phyloP scores from a whole-genome alignment of 106 monocot genomes.

The Acanthochlamys bracteata region DNA sequence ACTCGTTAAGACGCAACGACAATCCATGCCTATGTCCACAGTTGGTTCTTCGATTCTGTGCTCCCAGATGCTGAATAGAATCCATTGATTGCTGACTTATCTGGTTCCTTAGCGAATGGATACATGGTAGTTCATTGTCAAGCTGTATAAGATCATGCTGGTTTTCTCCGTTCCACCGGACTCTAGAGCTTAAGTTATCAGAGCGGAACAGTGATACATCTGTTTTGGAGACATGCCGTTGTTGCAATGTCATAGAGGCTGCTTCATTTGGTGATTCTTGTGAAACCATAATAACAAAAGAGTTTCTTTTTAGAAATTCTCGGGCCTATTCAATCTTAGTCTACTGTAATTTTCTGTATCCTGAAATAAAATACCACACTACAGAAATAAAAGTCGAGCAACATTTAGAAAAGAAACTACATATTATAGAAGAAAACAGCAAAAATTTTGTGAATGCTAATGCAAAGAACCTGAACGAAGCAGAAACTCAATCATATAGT shows the following conservation, averaged over 20 bases:
- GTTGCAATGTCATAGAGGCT: constrained; percentile 2
- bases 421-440: too few relatives aligned
- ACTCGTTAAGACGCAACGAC: not conserved
- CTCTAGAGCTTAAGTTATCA: constrained; percentile 8
- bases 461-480: too few relatives aligned
- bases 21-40: constrained; percentile 27
- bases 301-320: too few relatives aligned
- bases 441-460: too few relatives aligned
- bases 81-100: not conserved
- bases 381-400: too few relatives aligned
- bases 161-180: constrained; percentile 20
- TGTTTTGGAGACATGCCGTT: constrained; percentile 12
- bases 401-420: too few relatives aligned
- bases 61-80: not conserved
- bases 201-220: constrained; percentile 10
- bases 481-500: too few relatives aligned
- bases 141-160: constrained; percentile 14
- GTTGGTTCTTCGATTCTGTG: constrained; percentile 5
- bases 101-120: constrained; percentile 8
- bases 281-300: constrained; percentile 27
- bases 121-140: constrained; percentile 1
- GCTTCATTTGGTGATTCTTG: constrained; percentile 5
- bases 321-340: too few relatives aligned
- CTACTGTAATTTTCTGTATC: too few relatives aligned
- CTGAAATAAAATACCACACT: too few relatives aligned